Conservation (phyloP, 2,329 filamentous ascomycete species). For the Cucurbitaria berberidis region DNA sequence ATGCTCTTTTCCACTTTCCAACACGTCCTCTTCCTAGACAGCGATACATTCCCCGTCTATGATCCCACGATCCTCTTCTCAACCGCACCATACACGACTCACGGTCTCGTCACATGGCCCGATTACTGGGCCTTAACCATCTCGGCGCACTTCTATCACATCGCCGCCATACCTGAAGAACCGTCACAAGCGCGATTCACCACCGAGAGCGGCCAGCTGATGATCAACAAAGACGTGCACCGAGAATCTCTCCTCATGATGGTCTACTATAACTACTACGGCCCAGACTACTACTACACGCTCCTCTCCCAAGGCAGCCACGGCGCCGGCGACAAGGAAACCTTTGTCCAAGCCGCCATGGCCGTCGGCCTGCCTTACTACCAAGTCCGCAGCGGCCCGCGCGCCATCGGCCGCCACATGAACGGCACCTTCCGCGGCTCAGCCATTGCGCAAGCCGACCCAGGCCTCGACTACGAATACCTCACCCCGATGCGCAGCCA, state of each 20-base stretch:
- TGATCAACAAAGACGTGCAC: slow-evolving; percentile 58
- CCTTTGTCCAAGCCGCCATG: slow-evolving; percentile 55
- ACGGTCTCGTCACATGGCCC: slow-evolving; percentile 64
- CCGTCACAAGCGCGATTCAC: slow-evolving; percentile 42
- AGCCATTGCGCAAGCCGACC: slow-evolving; percentile 29
- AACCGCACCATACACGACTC: slow-evolving; percentile 58
- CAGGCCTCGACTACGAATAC: slow-evolving; percentile 26
- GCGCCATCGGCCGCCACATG: slow-evolving; percentile 36
- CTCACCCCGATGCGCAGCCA: slow-evolving; percentile 21
- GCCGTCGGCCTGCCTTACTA: slow-evolving; percentile 52
- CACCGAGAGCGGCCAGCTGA: slow-evolving; percentile 58
- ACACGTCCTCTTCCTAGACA: slow-evolving; percentile 65
- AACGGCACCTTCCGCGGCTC: slow-evolving; percentile 16
- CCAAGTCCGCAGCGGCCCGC: slow-evolving; percentile 46
- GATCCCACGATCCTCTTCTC: slow-evolving; percentile 57
- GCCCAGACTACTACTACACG: slow-evolving; percentile 59
- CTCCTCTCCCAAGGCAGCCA: slow-evolving; percentile 54
- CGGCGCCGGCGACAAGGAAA: slow-evolving; percentile 59
- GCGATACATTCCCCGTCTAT: slow-evolving; percentile 60
- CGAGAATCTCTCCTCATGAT: slow-evolving; percentile 56
- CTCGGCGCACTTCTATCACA: slow-evolving; percentile 54
- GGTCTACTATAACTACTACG: slow-evolving; percentile 63
- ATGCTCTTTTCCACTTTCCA: slow-evolving; percentile 66
- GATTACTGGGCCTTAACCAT: slow-evolving; percentile 59
- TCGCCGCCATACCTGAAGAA: slow-evolving; percentile 47